Base-by-base conservation (phyloP, 2,329 filamentous ascomycete genomes). In the Ophiostoma angusticollis region DNA sequence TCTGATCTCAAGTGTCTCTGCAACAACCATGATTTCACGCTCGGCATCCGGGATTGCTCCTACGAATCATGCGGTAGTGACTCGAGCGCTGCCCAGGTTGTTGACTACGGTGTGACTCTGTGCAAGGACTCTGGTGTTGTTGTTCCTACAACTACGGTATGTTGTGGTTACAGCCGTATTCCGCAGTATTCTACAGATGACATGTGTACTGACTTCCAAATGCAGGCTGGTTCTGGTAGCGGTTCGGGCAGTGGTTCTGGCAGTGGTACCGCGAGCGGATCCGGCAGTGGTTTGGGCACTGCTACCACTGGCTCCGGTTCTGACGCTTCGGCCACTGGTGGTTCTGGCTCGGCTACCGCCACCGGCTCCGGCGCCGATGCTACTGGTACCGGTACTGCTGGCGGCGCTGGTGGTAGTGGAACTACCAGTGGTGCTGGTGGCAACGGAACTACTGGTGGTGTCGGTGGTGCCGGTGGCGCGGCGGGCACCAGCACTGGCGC, bases 31-130 rank as follows among this genome's bases (percentile, higher is more conserved):
- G 50, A 68, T 58, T 72, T 68, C 54, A 49, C 56, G 41, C 68
- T 62, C 46, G 68, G 68, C 37, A 54, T 72, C 43, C 65, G 61
- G 42, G 68, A 72, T 58, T 72, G 68, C 57, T 61, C 67, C 14
- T 46, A 49, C 45, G 54, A 64, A 54, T 54, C 58, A 31, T 71
- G 67, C 58, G 40, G 31, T 21, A 47, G 42, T 37, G 41, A 48
- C 12, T 47, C 54, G 13, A 53, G 60, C 34, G 61, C 61, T 35
- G 48, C 53, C 24, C 45, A 54, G 30, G 60, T 57, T 40, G 51
- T 70, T 29, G 40, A 49, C 21, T 67, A 58, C 45, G 67, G 56
- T 30, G 49, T 61, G 40, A 37, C 49, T 11, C 42, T 62, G 41
- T 71, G 67, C 53, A 42, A 51, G 17, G 43, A 45, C 31, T 58